These are phyloP conservation scores for Echites panduratus DNA, from an alignment of 257 asterid genomes.

Conservation along the genomic window DNA sequence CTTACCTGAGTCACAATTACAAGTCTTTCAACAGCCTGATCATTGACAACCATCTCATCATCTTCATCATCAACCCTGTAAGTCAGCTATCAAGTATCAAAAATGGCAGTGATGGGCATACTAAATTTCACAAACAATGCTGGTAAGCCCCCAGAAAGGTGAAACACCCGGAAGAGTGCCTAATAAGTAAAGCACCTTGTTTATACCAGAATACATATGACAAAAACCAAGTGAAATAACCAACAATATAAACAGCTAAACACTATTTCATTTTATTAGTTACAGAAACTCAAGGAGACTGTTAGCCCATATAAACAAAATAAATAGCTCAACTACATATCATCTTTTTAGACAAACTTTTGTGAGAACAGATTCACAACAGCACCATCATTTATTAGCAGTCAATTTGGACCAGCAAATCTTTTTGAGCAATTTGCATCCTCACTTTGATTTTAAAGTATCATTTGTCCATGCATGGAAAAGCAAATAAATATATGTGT, in stretches of 20 bases:
- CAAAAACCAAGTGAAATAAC: background rate
- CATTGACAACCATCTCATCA: constrained; percentile 53
- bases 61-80: constrained; percentile 69
- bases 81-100: constrained; percentile 12
- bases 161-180: background rate
- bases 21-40: constrained; percentile 72
- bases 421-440: background rate
- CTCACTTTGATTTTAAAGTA: background rate
- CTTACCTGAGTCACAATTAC: constrained; percentile 83
- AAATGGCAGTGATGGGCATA: background rate
- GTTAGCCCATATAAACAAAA: background rate
- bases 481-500: background rate
- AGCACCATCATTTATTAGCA: background rate
- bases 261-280: background rate
- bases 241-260: background rate
- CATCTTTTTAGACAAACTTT: background rate
- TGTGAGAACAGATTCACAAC: background rate
- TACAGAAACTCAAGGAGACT: background rate
- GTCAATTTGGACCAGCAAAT: background rate
- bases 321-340: background rate
- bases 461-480: background rate
- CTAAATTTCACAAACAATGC: background rate
- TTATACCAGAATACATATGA: background rate
- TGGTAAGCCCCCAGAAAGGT: background rate
- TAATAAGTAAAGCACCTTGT: background rate